Evolutionary conservation across 2,329 filamentous ascomycete species (phyloP).

Genomic region (Trichoderma aggressivum): DNA sequence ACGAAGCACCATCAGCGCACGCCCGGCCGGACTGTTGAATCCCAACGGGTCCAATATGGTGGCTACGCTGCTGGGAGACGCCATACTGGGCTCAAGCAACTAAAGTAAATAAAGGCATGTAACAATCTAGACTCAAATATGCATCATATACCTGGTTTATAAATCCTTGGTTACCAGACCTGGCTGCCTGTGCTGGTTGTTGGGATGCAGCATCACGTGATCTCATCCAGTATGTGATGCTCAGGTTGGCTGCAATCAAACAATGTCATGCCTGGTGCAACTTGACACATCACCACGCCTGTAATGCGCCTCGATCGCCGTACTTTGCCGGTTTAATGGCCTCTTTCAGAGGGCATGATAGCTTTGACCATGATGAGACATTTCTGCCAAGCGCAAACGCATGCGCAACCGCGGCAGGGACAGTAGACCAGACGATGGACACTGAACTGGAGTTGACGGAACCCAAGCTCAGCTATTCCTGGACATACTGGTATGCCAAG

Average conservation of each 20-base stretch:
- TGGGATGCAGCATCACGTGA: background rate
- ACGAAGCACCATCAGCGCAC: background rate
- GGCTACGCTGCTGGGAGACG: background rate
- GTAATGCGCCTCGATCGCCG: background rate
- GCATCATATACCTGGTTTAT: background rate
- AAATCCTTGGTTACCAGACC: background rate
- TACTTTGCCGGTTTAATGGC: background rate
- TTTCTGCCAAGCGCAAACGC: background rate
- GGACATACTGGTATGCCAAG: background rate
- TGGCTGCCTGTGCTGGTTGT: background rate
- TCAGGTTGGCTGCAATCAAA: background rate
- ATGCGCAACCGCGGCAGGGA: background rate
- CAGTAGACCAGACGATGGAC: background rate
- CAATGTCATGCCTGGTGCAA: background rate
- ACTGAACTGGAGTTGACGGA: background rate
- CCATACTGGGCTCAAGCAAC: background rate
- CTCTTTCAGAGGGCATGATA: background rate
- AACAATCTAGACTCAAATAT: background rate
- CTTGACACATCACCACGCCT: background rate
- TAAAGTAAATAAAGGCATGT: background rate
- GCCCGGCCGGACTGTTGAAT: background rate
- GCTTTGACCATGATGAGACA: too few relatives aligned
- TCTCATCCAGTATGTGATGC: background rate
- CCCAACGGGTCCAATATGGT: background rate
- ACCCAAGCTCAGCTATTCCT: background rate